Percentiles rank a stretch among this genome's conserved stretches.
These are phyloP conservation scores for Tremella fuciformis DNA, from an alignment of 768 basidiomycete genomes.

Conservation along the genomic window DNA sequence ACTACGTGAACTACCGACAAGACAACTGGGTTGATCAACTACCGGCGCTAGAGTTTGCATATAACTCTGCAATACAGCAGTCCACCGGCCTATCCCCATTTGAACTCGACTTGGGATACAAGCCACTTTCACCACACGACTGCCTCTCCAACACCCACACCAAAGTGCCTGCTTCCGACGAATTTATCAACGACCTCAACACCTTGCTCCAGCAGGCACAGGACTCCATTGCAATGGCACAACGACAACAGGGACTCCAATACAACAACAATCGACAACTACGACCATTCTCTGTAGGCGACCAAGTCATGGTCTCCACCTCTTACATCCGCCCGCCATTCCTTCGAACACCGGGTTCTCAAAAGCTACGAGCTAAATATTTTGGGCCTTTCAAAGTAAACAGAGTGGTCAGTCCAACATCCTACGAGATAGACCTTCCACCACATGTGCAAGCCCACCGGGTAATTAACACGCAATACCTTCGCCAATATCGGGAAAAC, in stretches of 20 bases:
- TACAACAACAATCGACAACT: not conserved
- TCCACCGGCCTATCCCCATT: not conserved
- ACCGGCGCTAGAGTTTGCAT: not conserved
- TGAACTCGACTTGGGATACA: not conserved
- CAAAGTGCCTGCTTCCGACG: not conserved
- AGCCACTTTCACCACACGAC: not conserved
- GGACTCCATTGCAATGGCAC: not conserved
- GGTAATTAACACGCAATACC: not conserved
- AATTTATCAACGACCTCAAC: not conserved
- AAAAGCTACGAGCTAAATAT: not conserved
- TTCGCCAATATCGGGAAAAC: not conserved
- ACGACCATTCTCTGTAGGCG: not conserved
- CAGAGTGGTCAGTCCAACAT: not conserved
- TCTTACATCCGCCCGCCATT: not conserved
- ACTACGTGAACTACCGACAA: not conserved
- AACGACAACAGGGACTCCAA: not conserved
- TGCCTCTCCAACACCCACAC: not conserved
- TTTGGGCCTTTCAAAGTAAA: not conserved
- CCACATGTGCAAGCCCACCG: not conserved
- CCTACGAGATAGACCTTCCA: not conserved
- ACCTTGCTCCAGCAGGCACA: not conserved
- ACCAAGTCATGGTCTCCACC: not conserved
- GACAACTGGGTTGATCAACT: not conserved
- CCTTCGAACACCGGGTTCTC: not conserved
- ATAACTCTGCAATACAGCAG: not conserved